Evolutionary conservation across 2,329 filamentous ascomycete genomes (phyloP).

Genomic region (Cercospora citrullina): DNA sequence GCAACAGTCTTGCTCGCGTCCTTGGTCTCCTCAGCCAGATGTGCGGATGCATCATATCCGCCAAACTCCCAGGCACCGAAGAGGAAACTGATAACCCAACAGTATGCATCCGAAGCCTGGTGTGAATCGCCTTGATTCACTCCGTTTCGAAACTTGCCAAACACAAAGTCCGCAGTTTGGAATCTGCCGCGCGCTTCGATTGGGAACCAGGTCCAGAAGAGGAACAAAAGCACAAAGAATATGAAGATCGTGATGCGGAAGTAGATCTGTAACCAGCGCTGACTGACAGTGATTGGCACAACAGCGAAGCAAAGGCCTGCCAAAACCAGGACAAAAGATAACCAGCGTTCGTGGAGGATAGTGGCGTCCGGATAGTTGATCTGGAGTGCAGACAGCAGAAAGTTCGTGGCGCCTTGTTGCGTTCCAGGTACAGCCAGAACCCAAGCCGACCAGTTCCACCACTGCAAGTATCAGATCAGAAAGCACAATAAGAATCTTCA

Average conservation of each 20-base stretch:
- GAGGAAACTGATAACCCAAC: not conserved
- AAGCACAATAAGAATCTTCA: too few relatives aligned
- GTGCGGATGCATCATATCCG: not conserved
- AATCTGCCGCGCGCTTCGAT: not conserved
- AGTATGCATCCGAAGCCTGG: not conserved
- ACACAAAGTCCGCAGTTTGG: not conserved
- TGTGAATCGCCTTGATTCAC: not conserved
- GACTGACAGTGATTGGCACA: not conserved
- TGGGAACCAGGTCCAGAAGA: not conserved
- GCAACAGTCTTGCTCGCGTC: not conserved
- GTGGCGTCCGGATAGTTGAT: not conserved
- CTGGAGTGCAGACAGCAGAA: not conserved
- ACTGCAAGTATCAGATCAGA: not conserved
- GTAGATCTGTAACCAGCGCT: not conserved
- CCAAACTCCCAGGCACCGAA: not conserved
- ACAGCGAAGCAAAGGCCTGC: not conserved
- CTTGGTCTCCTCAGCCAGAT: not conserved
- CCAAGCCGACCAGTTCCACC: not conserved
- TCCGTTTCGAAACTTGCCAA: not conserved
- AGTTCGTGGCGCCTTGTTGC: not conserved
- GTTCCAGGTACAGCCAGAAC: not conserved
- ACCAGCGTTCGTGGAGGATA: not conserved
- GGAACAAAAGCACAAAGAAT: not conserved
- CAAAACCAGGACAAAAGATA: not conserved
- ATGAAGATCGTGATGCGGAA: not conserved